A percentile compares a stretch with the other conserved stretches of the same genome.
These are phyloP conservation scores for Posidonia oceanica DNA, from an alignment of 116 monocot genomes.

Conservation along the genomic window DNA sequence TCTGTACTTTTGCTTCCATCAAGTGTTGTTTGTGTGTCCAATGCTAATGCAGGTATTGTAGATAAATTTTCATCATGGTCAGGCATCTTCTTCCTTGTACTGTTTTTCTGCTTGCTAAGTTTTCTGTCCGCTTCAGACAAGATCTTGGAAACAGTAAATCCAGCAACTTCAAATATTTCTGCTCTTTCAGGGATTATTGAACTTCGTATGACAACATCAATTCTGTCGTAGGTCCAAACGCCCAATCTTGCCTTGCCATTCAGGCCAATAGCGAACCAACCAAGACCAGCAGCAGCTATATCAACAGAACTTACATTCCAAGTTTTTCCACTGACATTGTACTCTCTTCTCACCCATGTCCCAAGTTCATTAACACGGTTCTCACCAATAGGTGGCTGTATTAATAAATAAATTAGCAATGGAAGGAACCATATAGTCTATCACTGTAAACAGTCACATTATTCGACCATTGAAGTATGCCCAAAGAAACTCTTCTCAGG, in stretches of 20 bases:
- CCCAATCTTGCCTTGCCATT: constrained; percentile 74
- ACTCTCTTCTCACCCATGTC: constrained; percentile 68
- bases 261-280: constrained; percentile 84
- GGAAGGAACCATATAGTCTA: not conserved
- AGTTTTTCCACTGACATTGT: constrained; percentile 44
- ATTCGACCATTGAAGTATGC: not conserved
- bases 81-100: constrained; percentile 14
- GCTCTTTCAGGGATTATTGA: constrained; percentile 54
- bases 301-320: constrained; percentile 76
- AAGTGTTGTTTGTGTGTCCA: not conserved
- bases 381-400: constrained; percentile 87
- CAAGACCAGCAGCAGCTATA: constrained; percentile 80
- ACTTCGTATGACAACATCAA: constrained; percentile 49
- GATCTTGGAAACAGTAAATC: constrained; percentile 72
- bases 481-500: too few species aligned
- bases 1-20: not conserved
- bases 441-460: not conserved
- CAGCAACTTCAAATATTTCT: constrained; percentile 67
- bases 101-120: constrained; percentile 33
- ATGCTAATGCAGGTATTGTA: not conserved
- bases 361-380: constrained; percentile 59
- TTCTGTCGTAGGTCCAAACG: constrained; percentile 88
- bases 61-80: not conserved
- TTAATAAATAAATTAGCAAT: not conserved
- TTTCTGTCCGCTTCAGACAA: constrained; percentile 67